A percentile compares a stretch with the other conserved stretches of the same genome.
phyloP scores from a whole-genome alignment of 495 filamentous ascomycete genomes.

The Ramalina peruviana region DNA sequence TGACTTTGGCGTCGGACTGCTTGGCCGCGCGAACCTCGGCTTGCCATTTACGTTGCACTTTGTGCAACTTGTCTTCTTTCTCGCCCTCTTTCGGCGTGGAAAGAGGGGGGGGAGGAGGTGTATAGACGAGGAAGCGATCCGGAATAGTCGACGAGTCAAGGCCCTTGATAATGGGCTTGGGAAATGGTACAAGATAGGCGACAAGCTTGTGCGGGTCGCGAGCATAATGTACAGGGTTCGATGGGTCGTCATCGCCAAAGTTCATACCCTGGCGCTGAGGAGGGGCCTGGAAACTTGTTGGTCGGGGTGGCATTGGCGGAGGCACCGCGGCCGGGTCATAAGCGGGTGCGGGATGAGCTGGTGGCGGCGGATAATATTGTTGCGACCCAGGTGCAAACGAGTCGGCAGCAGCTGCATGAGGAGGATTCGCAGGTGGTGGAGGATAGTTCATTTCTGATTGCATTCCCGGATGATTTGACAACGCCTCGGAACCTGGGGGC shows the following conservation, averaged over 20 bases:
- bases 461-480: no score
- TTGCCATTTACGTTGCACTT: conserved; percentile 28
- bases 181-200: conserved; percentile 29
- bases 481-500: not conserved
- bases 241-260: conserved; percentile 15
- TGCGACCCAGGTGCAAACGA: not conserved
- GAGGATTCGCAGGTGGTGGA: not conserved
- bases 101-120: conserved; percentile 25
- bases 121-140: conserved; percentile 27
- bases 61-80: conserved; percentile 26
- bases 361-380: conserved; percentile 6
- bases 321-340: not conserved
- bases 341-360: not conserved
- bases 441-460: not conserved
- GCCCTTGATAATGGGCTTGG: conserved; percentile 18
- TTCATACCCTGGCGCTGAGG: not conserved
- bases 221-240: conserved; percentile 17
- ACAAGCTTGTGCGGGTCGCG: conserved; percentile 23
- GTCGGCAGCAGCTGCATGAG: not conserved
- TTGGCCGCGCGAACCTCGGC: conserved; percentile 27
- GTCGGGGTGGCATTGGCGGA: not conserved
- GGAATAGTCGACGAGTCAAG: conserved; percentile 16
- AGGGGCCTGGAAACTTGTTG: not conserved
- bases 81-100: conserved; percentile 22
- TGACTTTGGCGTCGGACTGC: conserved; percentile 19